Base-by-base conservation (phyloP, 176 grass and related monocot species). In the Cenchrus americanus region DNA sequence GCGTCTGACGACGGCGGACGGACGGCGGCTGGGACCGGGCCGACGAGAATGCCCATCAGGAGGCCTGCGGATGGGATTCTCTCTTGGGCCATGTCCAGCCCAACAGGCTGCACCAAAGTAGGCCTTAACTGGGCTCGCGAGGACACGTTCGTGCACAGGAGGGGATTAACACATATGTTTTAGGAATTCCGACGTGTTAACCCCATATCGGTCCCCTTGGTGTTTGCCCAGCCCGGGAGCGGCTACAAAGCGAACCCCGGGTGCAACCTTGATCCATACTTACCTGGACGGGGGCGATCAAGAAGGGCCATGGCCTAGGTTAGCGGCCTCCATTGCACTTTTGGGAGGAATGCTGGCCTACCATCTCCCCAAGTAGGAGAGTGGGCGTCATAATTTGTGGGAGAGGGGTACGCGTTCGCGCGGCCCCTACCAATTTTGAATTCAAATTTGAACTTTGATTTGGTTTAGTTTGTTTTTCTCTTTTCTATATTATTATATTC, bases 371-470 rank as follows among this genome's bases (percentile, higher is more conserved):
- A 58, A 86, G 78, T 26, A 55, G 78, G 71, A 89, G 83, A 93
- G 71, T 89, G 86, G 86, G 85, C 72, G 77, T 93, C 80, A 24
- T 89, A 91, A 96, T 93, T 96, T 93, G 80, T 93, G 86, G 0
- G n/a, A 42, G 86, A 87, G 76, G 90, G 86, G 88, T 92, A 95
- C 71, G 90, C 76, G 88, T 95, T 14, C 88, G 88, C 86, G 90
- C 88, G 88, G 86, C 81, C 87, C 87, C 77, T 71, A 23, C 7
- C 7, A 41, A 41, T 4, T 59, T 10, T 22, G 10, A 8, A n/a
- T 58, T 58, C 27, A n/a, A 7, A 58, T 58, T 58, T 55, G 19
- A 7, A 0, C 0, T 2, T 48, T 10, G 8, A 10, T 48, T 30
- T 30, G 1, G 27, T 30, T 30, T 30, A 30, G 27, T 30, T 30